phyloP scores from a whole-genome alignment of 768 basidiomycete genomes.

The Russula brevipes region DNA sequence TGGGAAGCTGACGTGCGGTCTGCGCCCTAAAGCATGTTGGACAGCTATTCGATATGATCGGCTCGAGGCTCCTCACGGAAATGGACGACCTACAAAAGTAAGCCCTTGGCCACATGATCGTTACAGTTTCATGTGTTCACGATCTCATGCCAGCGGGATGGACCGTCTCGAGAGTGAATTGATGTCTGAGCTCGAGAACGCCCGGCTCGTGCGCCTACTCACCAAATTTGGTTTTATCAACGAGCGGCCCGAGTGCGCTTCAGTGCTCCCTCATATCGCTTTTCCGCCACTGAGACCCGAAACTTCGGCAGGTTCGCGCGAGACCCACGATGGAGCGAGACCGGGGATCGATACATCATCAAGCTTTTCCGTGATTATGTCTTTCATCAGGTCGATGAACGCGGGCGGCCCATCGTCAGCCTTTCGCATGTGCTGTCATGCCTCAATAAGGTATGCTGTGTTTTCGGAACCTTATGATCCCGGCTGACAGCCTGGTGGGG shows the following conservation, averaged over 20 bases:
- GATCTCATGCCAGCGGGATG: constrained; percentile 48
- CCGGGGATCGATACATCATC: constrained; percentile 95
- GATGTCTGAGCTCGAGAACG: constrained; percentile 89
- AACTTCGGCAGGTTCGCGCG: constrained; percentile 73
- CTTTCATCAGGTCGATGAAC: constrained; percentile 94
- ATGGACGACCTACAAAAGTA: constrained; percentile 81
- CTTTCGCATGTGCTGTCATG: constrained; percentile 87
- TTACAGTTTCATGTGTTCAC: not conserved
- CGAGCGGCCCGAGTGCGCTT: constrained; percentile 91
- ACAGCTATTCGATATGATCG: constrained; percentile 77
- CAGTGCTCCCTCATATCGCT: not conserved
- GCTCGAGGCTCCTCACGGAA: constrained; percentile 65
- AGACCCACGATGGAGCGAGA: constrained; percentile 96
- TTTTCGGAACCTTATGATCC: not conserved
- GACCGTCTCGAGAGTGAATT: constrained; percentile 83
- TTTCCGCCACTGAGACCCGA: not conserved
- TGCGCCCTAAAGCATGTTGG: constrained; percentile 55
- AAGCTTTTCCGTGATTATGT: constrained; percentile 98
- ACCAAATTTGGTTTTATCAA: constrained; percentile 98
- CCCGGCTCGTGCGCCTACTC: constrained; percentile 79
- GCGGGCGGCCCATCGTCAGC: constrained; percentile 84
- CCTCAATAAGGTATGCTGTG: constrained; percentile 75
- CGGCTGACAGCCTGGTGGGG: constrained; percentile 1
- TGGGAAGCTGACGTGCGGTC: not conserved
- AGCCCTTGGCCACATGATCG: constrained; percentile 25